Evolutionary conservation across 2,329 filamentous ascomycete species (phyloP).

Genomic region (Hypoxylon sp.): DNA sequence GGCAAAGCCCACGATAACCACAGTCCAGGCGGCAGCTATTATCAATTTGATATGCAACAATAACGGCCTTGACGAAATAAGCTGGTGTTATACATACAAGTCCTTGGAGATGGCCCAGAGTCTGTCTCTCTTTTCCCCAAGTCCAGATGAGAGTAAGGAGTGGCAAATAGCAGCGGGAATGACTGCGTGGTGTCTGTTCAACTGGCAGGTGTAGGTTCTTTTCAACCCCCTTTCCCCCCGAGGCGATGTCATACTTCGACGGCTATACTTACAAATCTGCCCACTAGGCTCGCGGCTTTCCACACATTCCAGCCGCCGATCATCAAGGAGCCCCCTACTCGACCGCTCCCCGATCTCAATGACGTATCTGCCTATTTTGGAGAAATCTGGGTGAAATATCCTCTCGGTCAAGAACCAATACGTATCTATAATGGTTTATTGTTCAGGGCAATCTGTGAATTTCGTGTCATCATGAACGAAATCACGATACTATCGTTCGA

Average conservation of each 20-base stretch:
- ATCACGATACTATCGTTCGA: constrained; percentile 40
- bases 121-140: constrained; percentile 45
- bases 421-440: constrained; percentile 49
- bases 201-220: constrained; percentile 51
- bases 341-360: constrained; percentile 50
- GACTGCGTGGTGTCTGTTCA: constrained; percentile 56
- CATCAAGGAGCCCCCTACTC: constrained; percentile 50
- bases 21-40: constrained; percentile 54
- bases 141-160: constrained; percentile 20
- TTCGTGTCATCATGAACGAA: constrained; percentile 55
- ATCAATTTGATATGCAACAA: constrained; percentile 51
- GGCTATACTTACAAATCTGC: constrained; percentile 20
- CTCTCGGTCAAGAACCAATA: constrained; percentile 42
- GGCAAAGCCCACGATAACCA: constrained; percentile 48
- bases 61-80: constrained; percentile 47
- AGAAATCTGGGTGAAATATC: constrained; percentile 56
- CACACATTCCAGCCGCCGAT: constrained; percentile 49
- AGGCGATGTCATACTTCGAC: not conserved
- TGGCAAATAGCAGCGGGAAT: constrained; percentile 46
- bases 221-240: not conserved
- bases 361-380: constrained; percentile 51
- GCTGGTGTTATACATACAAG: constrained; percentile 41
- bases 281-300: constrained; percentile 40
- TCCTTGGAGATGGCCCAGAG: constrained; percentile 46
- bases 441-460: constrained; percentile 48